Percentiles rank a stretch among this genome's conserved stretches.
phyloP scores from a whole-genome alignment of 2,329 filamentous ascomycete genomes.

The Elsinoe arachidis region DNA sequence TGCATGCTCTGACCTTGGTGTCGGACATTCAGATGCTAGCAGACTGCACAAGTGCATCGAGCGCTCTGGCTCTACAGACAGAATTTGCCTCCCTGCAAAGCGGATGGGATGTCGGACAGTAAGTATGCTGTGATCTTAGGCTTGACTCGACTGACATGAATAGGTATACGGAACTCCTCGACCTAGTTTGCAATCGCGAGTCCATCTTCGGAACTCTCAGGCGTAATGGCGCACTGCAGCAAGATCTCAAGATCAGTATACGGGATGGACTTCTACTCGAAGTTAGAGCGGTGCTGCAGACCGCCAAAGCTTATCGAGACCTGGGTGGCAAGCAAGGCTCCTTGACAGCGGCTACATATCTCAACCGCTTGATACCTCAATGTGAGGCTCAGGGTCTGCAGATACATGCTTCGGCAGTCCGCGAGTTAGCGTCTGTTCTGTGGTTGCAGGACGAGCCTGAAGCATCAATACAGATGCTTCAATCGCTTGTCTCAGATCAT shows the following conservation, averaged over 20 bases:
- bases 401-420: conserved; percentile 66
- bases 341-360: conserved; percentile 70
- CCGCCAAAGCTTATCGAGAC: conserved; percentile 65
- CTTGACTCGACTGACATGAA: not conserved
- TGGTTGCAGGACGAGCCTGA: conserved; percentile 92
- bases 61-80: conserved; percentile 47
- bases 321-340: conserved; percentile 81
- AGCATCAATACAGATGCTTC: conserved; percentile 80
- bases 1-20: conserved; percentile 61
- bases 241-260: conserved; percentile 51
- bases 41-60: conserved; percentile 48
- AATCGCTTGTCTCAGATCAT: conserved; percentile 56
- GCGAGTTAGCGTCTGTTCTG: conserved; percentile 79
- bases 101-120: conserved; percentile 79
- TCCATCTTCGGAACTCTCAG: conserved; percentile 31
- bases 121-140: conserved; percentile 28
- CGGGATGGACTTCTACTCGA: conserved; percentile 62
- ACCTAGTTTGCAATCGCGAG: not conserved
- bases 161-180: not conserved
- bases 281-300: conserved; percentile 65
- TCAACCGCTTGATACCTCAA: conserved; percentile 66
- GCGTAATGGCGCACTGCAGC: conserved; percentile 66
- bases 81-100: conserved; percentile 54
- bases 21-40: conserved; percentile 70
- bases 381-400: conserved; percentile 64